phyloP scores from a whole-genome alignment of 805 yeast species.

The Schwanniomyces vanrijiae region DNA sequence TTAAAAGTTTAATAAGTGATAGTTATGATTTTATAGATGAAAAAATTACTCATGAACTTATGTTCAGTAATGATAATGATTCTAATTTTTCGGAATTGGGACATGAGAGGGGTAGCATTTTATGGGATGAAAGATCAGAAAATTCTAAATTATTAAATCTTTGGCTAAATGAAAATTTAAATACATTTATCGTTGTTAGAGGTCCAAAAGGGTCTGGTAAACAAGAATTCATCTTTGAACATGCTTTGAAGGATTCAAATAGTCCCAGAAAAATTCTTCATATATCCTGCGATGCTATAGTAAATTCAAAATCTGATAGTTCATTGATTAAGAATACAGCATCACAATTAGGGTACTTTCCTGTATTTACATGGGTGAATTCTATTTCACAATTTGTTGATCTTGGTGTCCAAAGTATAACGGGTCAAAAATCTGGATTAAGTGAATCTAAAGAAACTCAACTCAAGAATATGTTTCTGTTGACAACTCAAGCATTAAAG shows the following conservation, averaged over 20 bases:
- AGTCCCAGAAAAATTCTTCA: constrained; percentile 51
- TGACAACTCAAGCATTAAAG: constrained; percentile 72
- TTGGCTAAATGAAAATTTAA: constrained; percentile 86
- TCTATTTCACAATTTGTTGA: constrained; percentile 77
- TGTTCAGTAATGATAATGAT: constrained; percentile 9
- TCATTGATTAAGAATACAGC: constrained; percentile 69
- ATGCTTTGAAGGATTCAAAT: constrained; percentile 52
- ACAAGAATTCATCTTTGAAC: constrained; percentile 68
- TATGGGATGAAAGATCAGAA: constrained; percentile 74
- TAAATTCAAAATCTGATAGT: constrained; percentile 73
- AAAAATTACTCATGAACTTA: constrained; percentile 10
- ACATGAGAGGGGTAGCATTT: constrained; percentile 27
- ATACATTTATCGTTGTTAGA: constrained; percentile 82
- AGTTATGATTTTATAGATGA: constrained; percentile 40
- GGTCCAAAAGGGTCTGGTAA: constrained; percentile 98
- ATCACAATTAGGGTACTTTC: constrained; percentile 82
- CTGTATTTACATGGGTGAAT: constrained; percentile 91
- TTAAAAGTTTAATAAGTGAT: constrained; percentile 25
- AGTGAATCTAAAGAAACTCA: constrained; percentile 82
- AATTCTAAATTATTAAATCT: constrained; percentile 66
- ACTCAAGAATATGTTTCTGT: constrained; percentile 73
- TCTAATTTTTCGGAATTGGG: constrained; percentile 1
- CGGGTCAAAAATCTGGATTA: constrained; percentile 92
- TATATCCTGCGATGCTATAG: constrained; percentile 76
- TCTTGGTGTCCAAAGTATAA: constrained; percentile 81